Conservation (phyloP, 2,329 filamentous ascomycete genomes). For the Trematosphaeria pertusa region DNA sequence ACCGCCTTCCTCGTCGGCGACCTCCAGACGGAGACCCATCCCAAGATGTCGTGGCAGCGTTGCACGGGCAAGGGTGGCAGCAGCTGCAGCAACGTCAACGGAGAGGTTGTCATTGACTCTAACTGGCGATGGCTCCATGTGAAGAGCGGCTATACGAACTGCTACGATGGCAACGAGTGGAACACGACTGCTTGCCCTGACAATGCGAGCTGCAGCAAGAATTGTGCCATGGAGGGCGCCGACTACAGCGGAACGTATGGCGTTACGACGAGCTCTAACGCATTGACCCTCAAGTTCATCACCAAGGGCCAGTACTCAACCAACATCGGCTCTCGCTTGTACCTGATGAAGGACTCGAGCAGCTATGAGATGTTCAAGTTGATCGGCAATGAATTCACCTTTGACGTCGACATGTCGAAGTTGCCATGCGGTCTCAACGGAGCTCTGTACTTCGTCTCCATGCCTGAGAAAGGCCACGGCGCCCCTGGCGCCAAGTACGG, state of each 20-base stretch:
- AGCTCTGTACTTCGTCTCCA: constrained; percentile 54
- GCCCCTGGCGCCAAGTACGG: constrained; percentile 59
- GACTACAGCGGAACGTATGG: constrained; percentile 45
- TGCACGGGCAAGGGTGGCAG: constrained; percentile 45
- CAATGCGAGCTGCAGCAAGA: constrained; percentile 30
- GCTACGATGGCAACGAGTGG: constrained; percentile 43
- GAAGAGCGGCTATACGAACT: constrained; percentile 41
- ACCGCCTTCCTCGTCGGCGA: constrained; percentile 47
- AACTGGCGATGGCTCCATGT: constrained; percentile 57
- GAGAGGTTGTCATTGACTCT: constrained; percentile 45
- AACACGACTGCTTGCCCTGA: constrained; percentile 43
- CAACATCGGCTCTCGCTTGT: constrained; percentile 37
- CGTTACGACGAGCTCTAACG: constrained; percentile 56
- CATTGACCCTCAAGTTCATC: constrained; percentile 61
- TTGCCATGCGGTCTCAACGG: constrained; percentile 72
- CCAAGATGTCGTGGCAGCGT: constrained; percentile 44
- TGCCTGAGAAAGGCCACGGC: constrained; percentile 59
- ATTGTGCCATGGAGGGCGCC: constrained; percentile 43
- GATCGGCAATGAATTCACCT: constrained; percentile 35
- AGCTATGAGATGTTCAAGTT: constrained; percentile 36
- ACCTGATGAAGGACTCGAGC: constrained; percentile 32
- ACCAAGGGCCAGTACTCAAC: constrained; percentile 51
- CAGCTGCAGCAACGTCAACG: constrained; percentile 20
- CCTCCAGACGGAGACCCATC: constrained; percentile 48
- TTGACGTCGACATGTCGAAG: constrained; percentile 56